Conservation (phyloP, 176 grass and related monocot genomes). For the Sorghum bicolor region Sorghum_bicolor_NCBIv3 NC_012872.2:67003001-67003500, state of each 20-base stretch:
- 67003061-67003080: too few species aligned
- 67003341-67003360: not conserved
- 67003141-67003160: not conserved
- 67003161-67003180: not conserved
- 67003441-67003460: too few species aligned
- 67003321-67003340: not conserved
- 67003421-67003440: not conserved
- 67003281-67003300: not conserved
- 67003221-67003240: not conserved
- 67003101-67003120: too few species aligned
- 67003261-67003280: not conserved
- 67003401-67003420: not conserved
- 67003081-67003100: too few species aligned
- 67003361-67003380: not conserved
- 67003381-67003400: not conserved
- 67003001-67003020: too few species aligned
- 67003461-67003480: not conserved
- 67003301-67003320: not conserved
- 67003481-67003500: not conserved
- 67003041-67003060: too few species aligned
- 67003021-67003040: too few species aligned
- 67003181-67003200: not conserved
- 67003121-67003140: too few species aligned
- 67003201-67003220: not conserved
- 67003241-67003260: not conserved